These are phyloP conservation scores for Triticum urartu DNA, from an alignment of 176 grass and related monocot genomes.

Conservation along the genomic window DNA sequence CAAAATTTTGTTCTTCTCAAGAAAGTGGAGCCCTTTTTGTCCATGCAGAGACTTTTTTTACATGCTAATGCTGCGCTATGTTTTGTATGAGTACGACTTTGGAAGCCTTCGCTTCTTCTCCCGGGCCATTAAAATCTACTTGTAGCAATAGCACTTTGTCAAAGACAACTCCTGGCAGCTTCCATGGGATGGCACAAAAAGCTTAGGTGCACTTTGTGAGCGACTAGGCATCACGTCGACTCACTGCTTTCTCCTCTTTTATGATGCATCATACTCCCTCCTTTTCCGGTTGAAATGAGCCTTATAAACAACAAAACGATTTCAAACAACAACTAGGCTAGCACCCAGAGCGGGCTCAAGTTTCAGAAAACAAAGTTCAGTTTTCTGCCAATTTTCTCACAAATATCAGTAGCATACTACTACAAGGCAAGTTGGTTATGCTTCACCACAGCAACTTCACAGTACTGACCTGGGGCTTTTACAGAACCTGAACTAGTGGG, in stretches of 20 bases:
- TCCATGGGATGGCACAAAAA: constrained; percentile 36
- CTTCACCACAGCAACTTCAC: background rate
- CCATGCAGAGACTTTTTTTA: constrained; percentile 20
- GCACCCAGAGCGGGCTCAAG: background rate
- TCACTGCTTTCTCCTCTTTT: background rate
- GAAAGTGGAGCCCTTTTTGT: constrained; percentile 41
- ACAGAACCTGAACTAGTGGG: background rate
- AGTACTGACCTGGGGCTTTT: background rate
- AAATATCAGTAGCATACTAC: no score
- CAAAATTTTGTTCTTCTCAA: constrained; percentile 45
- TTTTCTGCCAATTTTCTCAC: no score
- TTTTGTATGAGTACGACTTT: background rate
- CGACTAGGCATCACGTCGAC: constrained; percentile 19
- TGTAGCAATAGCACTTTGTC: constrained; percentile 33
- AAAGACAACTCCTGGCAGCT: constrained; percentile 22
- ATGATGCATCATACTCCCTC: background rate
- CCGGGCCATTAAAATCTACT: constrained; percentile 5
- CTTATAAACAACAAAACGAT: background rate
- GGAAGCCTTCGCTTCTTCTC: background rate
- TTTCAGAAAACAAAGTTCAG: background rate
- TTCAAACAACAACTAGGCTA: background rate
- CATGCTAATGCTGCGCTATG: background rate
- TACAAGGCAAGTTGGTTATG: no score
- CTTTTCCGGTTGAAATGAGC: no score
- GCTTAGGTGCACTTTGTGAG: constrained; percentile 34